phyloP scores from a whole-genome alignment of 2,329 filamentous ascomycete species.

The Dactylonectria macrodidyma region DNA sequence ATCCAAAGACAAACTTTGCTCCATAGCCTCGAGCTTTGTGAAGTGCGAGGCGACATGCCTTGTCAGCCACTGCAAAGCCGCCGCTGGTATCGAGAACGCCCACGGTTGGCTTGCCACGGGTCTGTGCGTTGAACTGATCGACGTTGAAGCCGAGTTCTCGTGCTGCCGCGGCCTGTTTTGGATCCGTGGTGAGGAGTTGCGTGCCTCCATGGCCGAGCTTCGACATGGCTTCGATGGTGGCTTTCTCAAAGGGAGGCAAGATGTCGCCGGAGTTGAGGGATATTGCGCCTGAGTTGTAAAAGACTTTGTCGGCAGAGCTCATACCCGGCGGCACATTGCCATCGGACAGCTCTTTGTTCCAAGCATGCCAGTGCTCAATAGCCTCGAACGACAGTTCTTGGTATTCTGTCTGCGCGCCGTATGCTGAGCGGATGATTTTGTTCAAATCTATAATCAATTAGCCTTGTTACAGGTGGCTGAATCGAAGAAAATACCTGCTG shows the following conservation, averaged over 20 bases:
- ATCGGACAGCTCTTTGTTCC: conserved; percentile 59
- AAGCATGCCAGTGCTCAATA: conserved; percentile 58
- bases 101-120: conserved; percentile 33
- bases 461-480: not conserved
- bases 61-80: conserved; percentile 62
- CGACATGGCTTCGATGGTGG: conserved; percentile 54
- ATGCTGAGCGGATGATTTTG: conserved; percentile 57
- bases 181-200: conserved; percentile 53
- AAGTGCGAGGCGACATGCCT: conserved; percentile 61
- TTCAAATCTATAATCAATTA: conserved; percentile 49
- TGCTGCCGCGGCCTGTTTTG: conserved; percentile 40
- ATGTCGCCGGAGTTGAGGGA: conserved; percentile 42
- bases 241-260: conserved; percentile 53
- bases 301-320: conserved; percentile 54
- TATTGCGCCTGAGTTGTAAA: conserved; percentile 56
- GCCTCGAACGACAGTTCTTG: conserved; percentile 62
- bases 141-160: conserved; percentile 51
- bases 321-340: conserved; percentile 55
- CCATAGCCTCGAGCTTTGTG: conserved; percentile 58
- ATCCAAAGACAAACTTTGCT: conserved; percentile 59
- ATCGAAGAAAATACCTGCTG: conserved; percentile 51
- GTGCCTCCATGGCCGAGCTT: conserved; percentile 51
- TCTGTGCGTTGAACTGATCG: conserved; percentile 55
- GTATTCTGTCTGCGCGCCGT: conserved; percentile 60
- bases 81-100: conserved; percentile 63